Percentiles rank a stretch among this genome's conserved stretches.
Evolutionary conservation across 2,329 filamentous ascomycete species (phyloP).

Genomic region (Teratosphaeriaceae sp.): DNA sequence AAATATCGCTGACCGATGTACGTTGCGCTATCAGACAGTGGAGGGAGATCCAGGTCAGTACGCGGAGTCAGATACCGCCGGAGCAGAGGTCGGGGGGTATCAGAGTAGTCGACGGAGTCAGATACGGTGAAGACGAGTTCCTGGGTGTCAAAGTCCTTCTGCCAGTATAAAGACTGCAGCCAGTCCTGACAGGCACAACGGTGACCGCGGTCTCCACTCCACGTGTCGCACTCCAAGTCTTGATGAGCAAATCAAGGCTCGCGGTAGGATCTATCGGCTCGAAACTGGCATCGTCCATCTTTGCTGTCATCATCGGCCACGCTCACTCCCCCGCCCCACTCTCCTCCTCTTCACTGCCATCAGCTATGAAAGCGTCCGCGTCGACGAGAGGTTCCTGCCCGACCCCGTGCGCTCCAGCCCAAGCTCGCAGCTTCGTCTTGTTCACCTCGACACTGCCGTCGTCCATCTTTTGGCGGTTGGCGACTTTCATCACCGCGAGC

Average conservation of each 20-base stretch:
- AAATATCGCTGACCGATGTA: too few species aligned
- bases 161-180: constrained; percentile 38
- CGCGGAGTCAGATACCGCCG: constrained; percentile 21
- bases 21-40: constrained; percentile 41
- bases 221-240: too few species aligned
- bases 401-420: constrained; percentile 58
- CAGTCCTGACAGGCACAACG: too few species aligned
- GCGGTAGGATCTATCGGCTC: too few species aligned
- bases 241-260: too few species aligned
- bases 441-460: constrained; percentile 47
- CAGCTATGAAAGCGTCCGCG: constrained; percentile 66
- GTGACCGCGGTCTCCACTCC: too few species aligned
- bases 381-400: constrained; percentile 62
- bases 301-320: too few species aligned
- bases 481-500: constrained; percentile 71
- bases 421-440: constrained; percentile 56
- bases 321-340: constrained; percentile 11
- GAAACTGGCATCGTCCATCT: too few species aligned
- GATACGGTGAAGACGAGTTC: constrained; percentile 39
- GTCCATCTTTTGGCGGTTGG: constrained; percentile 49
- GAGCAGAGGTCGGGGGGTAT: constrained; percentile 31
- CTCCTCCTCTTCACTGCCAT: constrained; percentile 44
- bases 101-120: constrained; percentile 34
- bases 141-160: constrained; percentile 42
- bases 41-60: constrained; percentile 46